phyloP scores from a whole-genome alignment of 1,139 yeast genomes.

The Debaryomycetaceae sp. region DNA sequence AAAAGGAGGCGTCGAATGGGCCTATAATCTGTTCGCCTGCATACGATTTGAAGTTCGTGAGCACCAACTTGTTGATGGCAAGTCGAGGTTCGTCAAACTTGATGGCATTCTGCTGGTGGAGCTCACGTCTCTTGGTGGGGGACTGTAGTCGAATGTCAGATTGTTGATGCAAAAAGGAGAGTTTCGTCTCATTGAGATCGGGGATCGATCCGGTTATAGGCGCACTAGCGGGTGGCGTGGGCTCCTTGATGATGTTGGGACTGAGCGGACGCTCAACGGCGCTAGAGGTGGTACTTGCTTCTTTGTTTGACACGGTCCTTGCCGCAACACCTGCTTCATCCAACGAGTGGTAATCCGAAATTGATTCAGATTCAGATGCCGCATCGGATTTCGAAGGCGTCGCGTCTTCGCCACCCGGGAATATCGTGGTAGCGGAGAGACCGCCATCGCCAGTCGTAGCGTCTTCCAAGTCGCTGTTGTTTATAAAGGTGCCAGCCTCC shows the following conservation, averaged over 20 bases:
- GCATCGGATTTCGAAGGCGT: too few relatives aligned
- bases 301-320: too few relatives aligned
- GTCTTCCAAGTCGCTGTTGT: slow-evolving; percentile 34
- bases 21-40: slow-evolving; percentile 95
- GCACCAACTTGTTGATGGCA: slow-evolving; percentile 67
- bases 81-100: slow-evolving; percentile 47
- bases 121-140: slow-evolving; percentile 24
- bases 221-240: not conserved
- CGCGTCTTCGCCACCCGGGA: too few relatives aligned
- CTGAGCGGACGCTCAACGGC: too few relatives aligned
- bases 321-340: too few relatives aligned
- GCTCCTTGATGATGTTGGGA: too few relatives aligned
- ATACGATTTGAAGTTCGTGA: slow-evolving; percentile 89
- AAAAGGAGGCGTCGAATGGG: slow-evolving; percentile 88
- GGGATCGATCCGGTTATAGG: slow-evolving; percentile 8
- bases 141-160: slow-evolving; percentile 24
- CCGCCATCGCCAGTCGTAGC: slow-evolving; percentile 5
- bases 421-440: too few relatives aligned
- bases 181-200: too few relatives aligned
- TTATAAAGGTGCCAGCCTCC: slow-evolving; percentile 31
- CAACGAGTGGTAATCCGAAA: too few relatives aligned
- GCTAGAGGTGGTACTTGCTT: too few relatives aligned
- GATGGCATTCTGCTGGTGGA: slow-evolving; percentile 9
- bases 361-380: too few relatives aligned
- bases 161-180: slow-evolving; percentile 22